Conservation (phyloP, 371 early-diverging fungal species). For the Mucor circinelloides region DNA sequence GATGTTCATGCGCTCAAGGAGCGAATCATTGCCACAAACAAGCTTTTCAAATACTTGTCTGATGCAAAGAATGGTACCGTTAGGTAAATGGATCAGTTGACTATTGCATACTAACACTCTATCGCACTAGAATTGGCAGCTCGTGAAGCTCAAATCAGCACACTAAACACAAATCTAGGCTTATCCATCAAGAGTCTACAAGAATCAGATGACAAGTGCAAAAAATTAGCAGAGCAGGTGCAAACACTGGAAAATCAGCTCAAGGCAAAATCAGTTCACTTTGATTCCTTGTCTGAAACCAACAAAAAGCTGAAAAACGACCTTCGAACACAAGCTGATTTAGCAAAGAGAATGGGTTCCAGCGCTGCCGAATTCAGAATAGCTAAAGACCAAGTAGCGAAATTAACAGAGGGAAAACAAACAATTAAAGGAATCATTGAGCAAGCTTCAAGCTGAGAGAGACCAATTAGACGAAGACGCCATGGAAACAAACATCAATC, state of each 20-base stretch:
- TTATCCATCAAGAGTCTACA: not conserved
- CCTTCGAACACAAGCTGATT: not conserved
- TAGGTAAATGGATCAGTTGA: not conserved
- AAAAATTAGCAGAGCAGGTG: not conserved
- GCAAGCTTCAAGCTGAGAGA: not conserved
- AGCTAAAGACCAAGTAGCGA: not conserved
- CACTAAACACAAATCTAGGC: not conserved
- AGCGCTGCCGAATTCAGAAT: not conserved
- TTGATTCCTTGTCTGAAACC: not conserved
- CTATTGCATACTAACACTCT: not conserved
- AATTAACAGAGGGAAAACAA: not conserved
- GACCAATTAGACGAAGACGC: not conserved
- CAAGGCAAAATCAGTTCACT: not conserved
- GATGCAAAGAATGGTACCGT: not conserved
- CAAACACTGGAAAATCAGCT: not conserved
- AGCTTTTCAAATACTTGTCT: not conserved
- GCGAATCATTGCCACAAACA: not conserved
- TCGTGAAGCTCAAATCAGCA: not conserved
- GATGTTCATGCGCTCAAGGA: not conserved
- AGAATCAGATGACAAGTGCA: not conserved
- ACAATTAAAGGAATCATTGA: not conserved
- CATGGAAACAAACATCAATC: not conserved
- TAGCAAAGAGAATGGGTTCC: not conserved
- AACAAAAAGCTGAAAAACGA: not conserved
- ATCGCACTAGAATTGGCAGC: not conserved